Base-by-base conservation (phyloP, 2,329 filamentous ascomycete species). In the Arthrinium phaeospermum region DNA sequence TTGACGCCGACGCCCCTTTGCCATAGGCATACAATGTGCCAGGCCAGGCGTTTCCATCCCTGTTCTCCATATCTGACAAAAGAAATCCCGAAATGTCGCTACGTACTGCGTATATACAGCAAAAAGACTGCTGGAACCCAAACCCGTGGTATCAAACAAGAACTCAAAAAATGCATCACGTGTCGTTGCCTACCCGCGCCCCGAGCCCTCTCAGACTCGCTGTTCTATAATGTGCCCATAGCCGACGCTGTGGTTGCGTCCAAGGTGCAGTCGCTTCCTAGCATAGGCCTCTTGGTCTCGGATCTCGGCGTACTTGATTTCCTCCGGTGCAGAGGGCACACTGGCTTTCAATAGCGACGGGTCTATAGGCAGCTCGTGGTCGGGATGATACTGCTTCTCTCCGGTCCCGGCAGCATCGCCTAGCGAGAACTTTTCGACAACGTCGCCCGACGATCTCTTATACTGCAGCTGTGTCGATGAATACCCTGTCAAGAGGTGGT, bases 121-220 rank as follows among this genome's bases (percentile, higher is more conserved):
- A 41, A 64, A 41, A 41, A 34, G 10, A 41, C 57, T 64, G 57
- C 57, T 41, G 34, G 34, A 64, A 41, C 67, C 67, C 45, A 49
- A 49, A 49, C 45, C 67, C 57, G 34, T 64, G 57, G 57, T 64
- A 64, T 64, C 57, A 64, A 64, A 64, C 22, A 64, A 64, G 34
- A 41, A 64, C n/a, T 22, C 67, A 47, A 69, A 37, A 30, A 68
- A 49, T 69, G 49, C 67, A 69, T 49, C 45, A 69, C 14, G 19
- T 47, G 27, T n/a, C 22, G 10, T 8, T 27, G 44, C 14, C n/a
- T 47, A 14, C 37, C 45, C 24, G 19, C 27, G 19, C 27, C 45
- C 19, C 16, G 10, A 46, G 16, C 16, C 7, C 27, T 69, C 12
- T 46, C 27, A 64, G 57, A 64, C 57, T n/a, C 22, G 57, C 10